These are phyloP conservation scores for Astrocystis sublimbata DNA, from an alignment of 495 filamentous ascomycete species.

Conservation along the genomic window DNA sequence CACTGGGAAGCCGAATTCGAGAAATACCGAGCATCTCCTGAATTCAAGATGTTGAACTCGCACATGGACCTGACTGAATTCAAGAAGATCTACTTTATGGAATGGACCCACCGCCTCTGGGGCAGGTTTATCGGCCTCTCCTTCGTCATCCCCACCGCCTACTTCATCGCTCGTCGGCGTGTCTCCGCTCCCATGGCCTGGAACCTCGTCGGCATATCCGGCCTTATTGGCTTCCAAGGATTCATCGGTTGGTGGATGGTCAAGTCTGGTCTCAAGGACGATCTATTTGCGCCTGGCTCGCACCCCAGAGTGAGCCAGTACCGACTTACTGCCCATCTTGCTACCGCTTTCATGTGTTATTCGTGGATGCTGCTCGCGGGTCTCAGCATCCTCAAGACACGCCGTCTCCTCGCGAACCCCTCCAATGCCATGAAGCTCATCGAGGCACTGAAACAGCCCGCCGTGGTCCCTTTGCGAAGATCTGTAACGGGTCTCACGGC, in stretches of 20 bases:
- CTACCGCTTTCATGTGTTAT: conserved; percentile 87
- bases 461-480: conserved; percentile 69
- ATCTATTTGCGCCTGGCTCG: conserved; percentile 85
- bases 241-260: conserved; percentile 99
- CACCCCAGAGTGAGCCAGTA: conserved; percentile 95
- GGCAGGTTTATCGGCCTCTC: conserved; percentile 89
- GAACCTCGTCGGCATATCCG: conserved; percentile 79
- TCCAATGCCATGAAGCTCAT: conserved; percentile 56
- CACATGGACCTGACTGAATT: conserved; percentile 91
- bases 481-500: conserved; percentile 69
- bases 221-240: conserved; percentile 91
- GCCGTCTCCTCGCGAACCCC: conserved; percentile 65
- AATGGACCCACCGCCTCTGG: conserved; percentile 96
- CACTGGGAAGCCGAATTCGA: conserved; percentile 92
- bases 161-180: conserved; percentile 80
- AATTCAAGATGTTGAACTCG: conserved; percentile 86
- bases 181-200: conserved; percentile 76
- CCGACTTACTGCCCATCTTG: conserved; percentile 84
- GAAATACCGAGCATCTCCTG: conserved; percentile 86
- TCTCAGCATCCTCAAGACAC: conserved; percentile 75
- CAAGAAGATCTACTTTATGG: conserved; percentile 99
- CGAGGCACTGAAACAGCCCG: conserved; percentile 60
- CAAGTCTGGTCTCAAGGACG: conserved; percentile 89
- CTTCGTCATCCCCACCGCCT: conserved; percentile 82
- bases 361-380: conserved; percentile 93